phyloP scores from a whole-genome alignment of 1,139 yeast species.

The Kurtzmaniella quercitrusa region DNA sequence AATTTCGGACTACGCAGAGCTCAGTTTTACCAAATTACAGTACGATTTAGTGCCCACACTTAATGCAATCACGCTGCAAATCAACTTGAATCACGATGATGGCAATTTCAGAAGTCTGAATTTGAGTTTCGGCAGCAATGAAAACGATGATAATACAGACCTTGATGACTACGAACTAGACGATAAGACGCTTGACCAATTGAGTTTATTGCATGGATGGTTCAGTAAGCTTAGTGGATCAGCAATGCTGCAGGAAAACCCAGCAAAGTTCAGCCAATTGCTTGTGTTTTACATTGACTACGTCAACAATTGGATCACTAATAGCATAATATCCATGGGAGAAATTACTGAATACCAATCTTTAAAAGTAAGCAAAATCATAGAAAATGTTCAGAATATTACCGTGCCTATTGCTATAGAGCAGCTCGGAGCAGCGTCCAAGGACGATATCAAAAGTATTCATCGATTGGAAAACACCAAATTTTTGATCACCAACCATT shows the following conservation, averaged over 20 bases:
- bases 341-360: conserved; percentile 40
- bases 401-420: conserved; percentile 15
- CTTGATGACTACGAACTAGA: conserved; percentile 17
- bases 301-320: conserved; percentile 26
- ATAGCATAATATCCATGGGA: conserved; percentile 20
- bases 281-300: conserved; percentile 26
- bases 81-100: conserved; percentile 16
- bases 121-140: conserved; percentile 4
- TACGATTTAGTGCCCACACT: conserved; percentile 4
- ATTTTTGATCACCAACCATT: conserved; percentile 47
- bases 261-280: conserved; percentile 22
- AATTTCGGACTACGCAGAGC: conserved; percentile 1
- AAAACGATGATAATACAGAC: conserved; percentile 4
- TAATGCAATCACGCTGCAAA: conserved; percentile 1
- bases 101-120: conserved; percentile 7
- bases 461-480: conserved; percentile 43
- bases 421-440: conserved; percentile 9
- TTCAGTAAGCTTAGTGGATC: conserved; percentile 21
- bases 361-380: conserved; percentile 24
- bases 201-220: conserved; percentile 21
- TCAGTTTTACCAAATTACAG: conserved; percentile 5
- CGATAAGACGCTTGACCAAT: conserved; percentile 18
- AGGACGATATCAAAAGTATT: conserved; percentile 23
- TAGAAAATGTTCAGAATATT: conserved; percentile 13
- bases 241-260: conserved; percentile 24